Evolutionary conservation across 495 filamentous ascomycete genomes (phyloP).

Genomic region (Polyplosphaeria fusca): DNA sequence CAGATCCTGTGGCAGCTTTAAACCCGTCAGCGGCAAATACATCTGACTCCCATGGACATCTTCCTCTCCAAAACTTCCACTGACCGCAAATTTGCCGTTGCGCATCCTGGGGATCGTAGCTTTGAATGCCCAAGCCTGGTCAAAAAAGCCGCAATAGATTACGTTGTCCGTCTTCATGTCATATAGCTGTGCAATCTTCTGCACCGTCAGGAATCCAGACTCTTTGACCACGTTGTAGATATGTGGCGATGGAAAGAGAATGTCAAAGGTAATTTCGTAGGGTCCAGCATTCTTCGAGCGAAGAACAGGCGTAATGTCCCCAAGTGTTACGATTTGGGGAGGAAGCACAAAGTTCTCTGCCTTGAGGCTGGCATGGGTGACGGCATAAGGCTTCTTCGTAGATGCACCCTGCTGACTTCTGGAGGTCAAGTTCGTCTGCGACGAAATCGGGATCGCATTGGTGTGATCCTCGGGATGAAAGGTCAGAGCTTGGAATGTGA

Average conservation of each 20-base stretch:
- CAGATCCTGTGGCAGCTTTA: constrained; percentile 6
- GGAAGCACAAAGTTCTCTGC: constrained; percentile 9
- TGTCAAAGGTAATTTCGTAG: constrained; percentile 51
- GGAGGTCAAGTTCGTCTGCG: neutral
- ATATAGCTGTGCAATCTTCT: constrained; percentile 39
- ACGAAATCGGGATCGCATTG: neutral
- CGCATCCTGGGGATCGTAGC: constrained; percentile 42
- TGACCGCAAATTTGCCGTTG: constrained; percentile 21
- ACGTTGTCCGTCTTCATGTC: constrained; percentile 40
- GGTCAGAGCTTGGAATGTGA: neutral
- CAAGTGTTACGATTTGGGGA: neutral
- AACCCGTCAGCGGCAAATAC: constrained; percentile 35
- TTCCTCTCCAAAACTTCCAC: constrained; percentile 38
- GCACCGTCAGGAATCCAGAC: constrained; percentile 36
- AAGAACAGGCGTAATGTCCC: constrained; percentile 46
- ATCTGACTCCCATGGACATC: constrained; percentile 44
- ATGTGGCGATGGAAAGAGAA: constrained; percentile 45
- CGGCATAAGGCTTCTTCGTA: neutral
- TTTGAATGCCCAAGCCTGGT: constrained; percentile 47
- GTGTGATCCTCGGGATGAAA: neutral
- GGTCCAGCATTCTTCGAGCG: constrained; percentile 53
- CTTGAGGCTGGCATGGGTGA: neutral
- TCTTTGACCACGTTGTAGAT: constrained; percentile 41
- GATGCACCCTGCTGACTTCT: neutral
- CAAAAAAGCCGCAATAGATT: constrained; percentile 45